Evolutionary conservation across 768 basidiomycete genomes (phyloP).

Genomic region (Pisolithus albus): DNA sequence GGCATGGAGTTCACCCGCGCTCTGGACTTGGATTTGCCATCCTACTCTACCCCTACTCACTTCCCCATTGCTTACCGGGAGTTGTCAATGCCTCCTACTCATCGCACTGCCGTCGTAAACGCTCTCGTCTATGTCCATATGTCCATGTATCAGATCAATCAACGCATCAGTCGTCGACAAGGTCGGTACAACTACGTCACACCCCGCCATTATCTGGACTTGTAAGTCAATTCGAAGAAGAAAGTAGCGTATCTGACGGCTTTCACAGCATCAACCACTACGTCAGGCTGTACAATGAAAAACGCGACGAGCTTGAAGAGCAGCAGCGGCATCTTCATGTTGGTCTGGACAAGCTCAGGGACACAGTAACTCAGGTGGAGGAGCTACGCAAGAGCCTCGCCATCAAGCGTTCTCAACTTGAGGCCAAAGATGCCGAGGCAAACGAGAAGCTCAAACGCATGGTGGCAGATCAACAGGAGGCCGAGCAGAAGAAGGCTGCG

Average conservation of each 20-base stretch:
- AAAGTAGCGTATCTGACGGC: slow-evolving; percentile 5
- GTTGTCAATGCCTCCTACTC: slow-evolving; percentile 77
- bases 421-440: slow-evolving; percentile 90
- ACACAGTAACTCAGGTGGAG: slow-evolving; percentile 96
- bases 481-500: slow-evolving; percentile 94
- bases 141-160: slow-evolving; percentile 84
- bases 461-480: slow-evolving; percentile 98
- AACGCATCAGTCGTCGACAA: slow-evolving; percentile 81
- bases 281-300: slow-evolving; percentile 90
- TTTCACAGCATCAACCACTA: slow-evolving; percentile 86
- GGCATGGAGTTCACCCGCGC: slow-evolving; percentile 94
- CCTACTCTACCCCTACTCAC: slow-evolving; percentile 68
- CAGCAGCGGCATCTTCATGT: slow-evolving; percentile 98
- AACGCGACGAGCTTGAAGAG: slow-evolving; percentile 95
- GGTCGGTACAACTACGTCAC: slow-evolving; percentile 97
- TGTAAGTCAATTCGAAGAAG: slow-evolving; percentile 52
- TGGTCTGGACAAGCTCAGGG: slow-evolving; percentile 91
- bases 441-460: slow-evolving; percentile 97
- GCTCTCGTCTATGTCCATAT: slow-evolving; percentile 89
- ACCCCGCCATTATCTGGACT: slow-evolving; percentile 96
- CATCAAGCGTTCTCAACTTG: slow-evolving; percentile 84
- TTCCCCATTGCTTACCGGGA: slow-evolving; percentile 90
- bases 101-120: slow-evolving; percentile 88
- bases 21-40: slow-evolving; percentile 83
- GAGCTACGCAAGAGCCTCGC: slow-evolving; percentile 93